A percentile compares a stretch with the other conserved stretches of the same genome.
These are phyloP conservation scores for Rhododendron ferrugineum DNA, from an alignment of 148 eudicot genomes.

Conservation along the genomic window DNA sequence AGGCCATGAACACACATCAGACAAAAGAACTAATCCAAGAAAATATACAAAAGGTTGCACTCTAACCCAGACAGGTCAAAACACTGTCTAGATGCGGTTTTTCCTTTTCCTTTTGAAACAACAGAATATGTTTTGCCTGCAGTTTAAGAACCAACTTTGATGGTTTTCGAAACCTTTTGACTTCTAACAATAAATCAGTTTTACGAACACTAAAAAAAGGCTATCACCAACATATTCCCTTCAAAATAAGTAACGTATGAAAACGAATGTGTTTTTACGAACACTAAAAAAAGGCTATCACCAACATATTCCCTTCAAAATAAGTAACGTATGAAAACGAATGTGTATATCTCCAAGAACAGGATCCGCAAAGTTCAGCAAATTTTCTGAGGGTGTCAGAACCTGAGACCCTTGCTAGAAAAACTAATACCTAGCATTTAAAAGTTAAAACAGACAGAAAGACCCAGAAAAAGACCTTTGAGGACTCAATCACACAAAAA, in stretches of 20 bases:
- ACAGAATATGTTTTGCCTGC: background rate
- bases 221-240: background rate
- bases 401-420: background rate
- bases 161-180: background rate
- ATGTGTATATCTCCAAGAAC: background rate
- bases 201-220: background rate
- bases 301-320: background rate
- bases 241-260: background rate
- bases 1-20: background rate
- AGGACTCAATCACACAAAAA: background rate
- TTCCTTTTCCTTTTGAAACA: background rate
- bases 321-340: background rate
- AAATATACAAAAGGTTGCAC: background rate
- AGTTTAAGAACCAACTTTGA: background rate
- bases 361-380: background rate
- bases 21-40: background rate
- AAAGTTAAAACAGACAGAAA: background rate
- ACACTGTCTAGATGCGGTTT: background rate
- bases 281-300: background rate
- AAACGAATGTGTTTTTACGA: background rate
- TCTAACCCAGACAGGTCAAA: background rate
- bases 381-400: background rate
- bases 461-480: background rate
- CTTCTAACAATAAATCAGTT: background rate
- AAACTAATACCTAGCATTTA: background rate